phyloP scores from a whole-genome alignment of 2,329 filamentous ascomycete species.

The Paracamarosporium sp. region DNA sequence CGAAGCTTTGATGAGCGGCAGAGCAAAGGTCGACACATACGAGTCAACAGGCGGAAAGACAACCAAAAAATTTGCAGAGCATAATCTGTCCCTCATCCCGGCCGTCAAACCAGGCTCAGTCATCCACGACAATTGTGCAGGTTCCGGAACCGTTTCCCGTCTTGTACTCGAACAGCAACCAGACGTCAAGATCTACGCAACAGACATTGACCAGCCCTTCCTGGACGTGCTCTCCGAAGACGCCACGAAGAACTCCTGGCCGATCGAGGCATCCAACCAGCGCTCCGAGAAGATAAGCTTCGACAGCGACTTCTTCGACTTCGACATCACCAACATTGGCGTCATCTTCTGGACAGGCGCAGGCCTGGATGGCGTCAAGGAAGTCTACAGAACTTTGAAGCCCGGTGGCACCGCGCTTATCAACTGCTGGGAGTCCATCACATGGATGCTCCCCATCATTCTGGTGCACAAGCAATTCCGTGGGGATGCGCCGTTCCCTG shows the following conservation, averaged over 20 bases:
- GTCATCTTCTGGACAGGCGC: conserved; percentile 45
- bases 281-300: conserved; percentile 25
- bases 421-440: conserved; percentile 43
- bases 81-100: conserved; percentile 35
- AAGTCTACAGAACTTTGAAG: conserved; percentile 48
- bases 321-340: conserved; percentile 50
- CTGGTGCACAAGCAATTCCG: conserved; percentile 26
- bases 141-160: conserved; percentile 37
- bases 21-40: conserved; percentile 35
- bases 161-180: conserved; percentile 23
- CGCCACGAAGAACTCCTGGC: conserved; percentile 26
- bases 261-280: conserved; percentile 26
- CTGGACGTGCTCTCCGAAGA: conserved; percentile 24
- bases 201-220: conserved; percentile 38
- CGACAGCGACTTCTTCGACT: conserved; percentile 43
- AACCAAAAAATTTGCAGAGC: conserved; percentile 31
- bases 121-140: conserved; percentile 45
- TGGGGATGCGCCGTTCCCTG: conserved; percentile 21
- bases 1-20: conserved; percentile 25
- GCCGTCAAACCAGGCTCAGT: conserved; percentile 30
- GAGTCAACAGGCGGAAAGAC: conserved; percentile 36
- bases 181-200: conserved; percentile 35
- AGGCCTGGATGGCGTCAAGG: conserved; percentile 40
- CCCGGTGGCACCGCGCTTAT: conserved; percentile 47
- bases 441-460: conserved; percentile 32